Evolutionary conservation across 352 stramenopile species (phyloP), one percentile per base, ranked within the genome.

Genomic region (Globisporangium iwayamae): DNA sequence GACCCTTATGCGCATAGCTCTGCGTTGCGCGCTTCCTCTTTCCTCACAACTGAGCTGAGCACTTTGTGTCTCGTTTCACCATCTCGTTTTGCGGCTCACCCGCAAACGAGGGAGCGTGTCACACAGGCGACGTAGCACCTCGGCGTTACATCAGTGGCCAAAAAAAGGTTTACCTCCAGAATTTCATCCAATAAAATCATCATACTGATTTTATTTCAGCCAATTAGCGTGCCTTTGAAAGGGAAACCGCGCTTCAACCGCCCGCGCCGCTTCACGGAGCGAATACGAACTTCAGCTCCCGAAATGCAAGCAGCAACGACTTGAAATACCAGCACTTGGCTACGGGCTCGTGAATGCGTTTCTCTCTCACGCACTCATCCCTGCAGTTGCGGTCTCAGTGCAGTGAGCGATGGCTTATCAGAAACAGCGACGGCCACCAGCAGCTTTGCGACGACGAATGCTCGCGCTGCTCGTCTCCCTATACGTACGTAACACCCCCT

Each of bases 71-170:
- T 30, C 48, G 10, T 55, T 14, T 32, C 25, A 56, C 46, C 46
- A 16, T 55, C 48, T n/a, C 25, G 25, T 28, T 28, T 28, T 28
- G 25, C 25, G 25, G 25, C 25, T 28, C 28, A 55, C 18, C 48
- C 28, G 48, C 50, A 56, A 32, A 20, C 50, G 14, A 56, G 5
- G n/a, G 13, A 41, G 51, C 30, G 51, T 56, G 51, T 56, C 51
- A 56, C 51, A 56, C 51, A 11, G 36, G 20, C 51, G 51, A 56
- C 28, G 50, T 39, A 14, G 28, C 48, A 13, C 11, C 50, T 56
- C 18, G 4, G 4, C 9, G 1, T 9, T 16, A 16, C 28, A 43
- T 28, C 30, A 56, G 30, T 56, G 28, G 51, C 16, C 51, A 41
- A 39, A 56, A 56, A 25, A 43, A 56, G 3, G 22, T 2, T 6